phyloP scores from a whole-genome alignment of 257 asterid genomes.

The Solanum paucissectum region DNA sequence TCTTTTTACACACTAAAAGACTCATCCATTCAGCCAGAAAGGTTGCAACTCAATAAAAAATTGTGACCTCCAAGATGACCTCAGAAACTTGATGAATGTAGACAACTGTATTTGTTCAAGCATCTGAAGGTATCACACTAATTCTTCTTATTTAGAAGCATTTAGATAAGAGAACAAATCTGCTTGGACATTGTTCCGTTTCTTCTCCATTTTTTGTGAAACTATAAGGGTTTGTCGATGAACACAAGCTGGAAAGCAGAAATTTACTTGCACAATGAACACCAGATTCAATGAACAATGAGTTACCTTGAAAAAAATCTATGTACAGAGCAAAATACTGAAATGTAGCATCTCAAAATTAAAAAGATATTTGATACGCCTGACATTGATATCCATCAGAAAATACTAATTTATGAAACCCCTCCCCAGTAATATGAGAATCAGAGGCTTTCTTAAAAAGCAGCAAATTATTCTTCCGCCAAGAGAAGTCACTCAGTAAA shows the following conservation, averaged over 20 bases:
- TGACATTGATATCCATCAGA: neutral
- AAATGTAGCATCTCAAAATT: neutral
- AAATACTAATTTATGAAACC: neutral
- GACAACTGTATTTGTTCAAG: neutral
- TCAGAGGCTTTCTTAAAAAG: neutral
- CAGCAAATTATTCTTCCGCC: neutral
- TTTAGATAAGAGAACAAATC: neutral
- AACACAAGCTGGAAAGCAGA: neutral
- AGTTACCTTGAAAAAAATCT: neutral
- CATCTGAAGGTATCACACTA: neutral
- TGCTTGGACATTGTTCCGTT: neutral
- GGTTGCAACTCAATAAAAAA: neutral
- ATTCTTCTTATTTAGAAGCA: neutral
- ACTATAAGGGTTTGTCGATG: neutral
- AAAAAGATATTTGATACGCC: neutral
- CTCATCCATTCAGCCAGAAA: neutral
- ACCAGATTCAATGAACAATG: neutral
- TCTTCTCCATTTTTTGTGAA: neutral
- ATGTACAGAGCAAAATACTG: slow-evolving; percentile 2
- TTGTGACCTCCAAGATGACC: neutral
- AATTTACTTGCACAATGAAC: neutral
- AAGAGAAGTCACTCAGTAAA: slow-evolving; percentile 32
- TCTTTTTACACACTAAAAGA: neutral
- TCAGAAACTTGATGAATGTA: neutral
- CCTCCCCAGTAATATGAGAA: neutral